Evolutionary conservation across 192 early-diverging fungal genomes (phyloP).

Genomic region (Podila epigama): DNA sequence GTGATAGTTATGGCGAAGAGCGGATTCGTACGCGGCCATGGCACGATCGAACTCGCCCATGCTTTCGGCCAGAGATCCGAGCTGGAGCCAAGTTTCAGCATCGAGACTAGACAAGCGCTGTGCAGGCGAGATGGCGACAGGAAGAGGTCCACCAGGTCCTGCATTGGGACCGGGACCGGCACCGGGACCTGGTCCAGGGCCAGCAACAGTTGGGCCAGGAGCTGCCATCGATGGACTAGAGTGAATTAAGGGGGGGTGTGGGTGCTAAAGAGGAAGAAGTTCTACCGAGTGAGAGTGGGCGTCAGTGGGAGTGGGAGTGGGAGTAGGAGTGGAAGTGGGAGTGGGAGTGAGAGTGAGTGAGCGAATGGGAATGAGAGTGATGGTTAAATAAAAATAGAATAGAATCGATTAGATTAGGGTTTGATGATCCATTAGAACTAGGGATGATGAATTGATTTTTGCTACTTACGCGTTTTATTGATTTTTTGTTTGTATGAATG

Average conservation of each 20-base stretch:
- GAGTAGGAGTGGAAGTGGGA: too few relatives aligned
- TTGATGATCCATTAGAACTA: too few relatives aligned
- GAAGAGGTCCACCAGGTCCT: not conserved
- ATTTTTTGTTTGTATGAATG: too few relatives aligned
- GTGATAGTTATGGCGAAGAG: conserved; percentile 94
- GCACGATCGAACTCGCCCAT: conserved; percentile 87
- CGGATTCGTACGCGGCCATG: conserved; percentile 84
- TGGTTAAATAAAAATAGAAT: too few relatives aligned
- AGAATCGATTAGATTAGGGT: too few relatives aligned
- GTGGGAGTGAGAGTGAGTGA: too few relatives aligned
- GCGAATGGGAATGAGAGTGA: too few relatives aligned
- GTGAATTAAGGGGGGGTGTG: not conserved
- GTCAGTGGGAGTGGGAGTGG: too few relatives aligned
- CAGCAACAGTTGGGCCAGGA: conserved; percentile 13
- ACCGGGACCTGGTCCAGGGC: conserved; percentile 22
- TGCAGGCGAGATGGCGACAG: conserved; percentile 32
- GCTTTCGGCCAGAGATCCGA: conserved; percentile 54
- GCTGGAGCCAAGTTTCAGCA: conserved; percentile 69
- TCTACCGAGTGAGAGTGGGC: conserved; percentile 1
- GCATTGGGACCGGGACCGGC: conserved; percentile 2
- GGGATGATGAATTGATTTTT: too few relatives aligned
- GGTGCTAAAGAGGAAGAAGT: not conserved
- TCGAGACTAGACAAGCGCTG: conserved; percentile 61
- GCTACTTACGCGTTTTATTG: too few relatives aligned
- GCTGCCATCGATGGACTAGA: conserved; percentile 7